phyloP scores from a whole-genome alignment of 2,329 filamentous ascomycete genomes.

The Grosmannia clavigera region DNA sequence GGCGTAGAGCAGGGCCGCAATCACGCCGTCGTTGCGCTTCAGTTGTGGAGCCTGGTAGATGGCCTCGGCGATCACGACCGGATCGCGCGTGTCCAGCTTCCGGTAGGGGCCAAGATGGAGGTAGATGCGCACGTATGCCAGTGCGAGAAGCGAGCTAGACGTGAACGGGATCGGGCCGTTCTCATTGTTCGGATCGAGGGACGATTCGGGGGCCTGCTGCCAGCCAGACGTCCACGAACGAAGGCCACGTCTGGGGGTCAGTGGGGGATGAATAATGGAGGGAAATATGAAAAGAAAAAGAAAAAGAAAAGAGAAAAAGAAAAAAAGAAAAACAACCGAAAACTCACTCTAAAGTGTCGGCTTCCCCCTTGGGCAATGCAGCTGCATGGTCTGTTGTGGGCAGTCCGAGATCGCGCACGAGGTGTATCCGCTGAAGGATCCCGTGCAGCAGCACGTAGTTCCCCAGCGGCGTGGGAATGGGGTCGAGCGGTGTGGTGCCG shows the following conservation, averaged over 20 bases:
- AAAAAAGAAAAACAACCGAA: not conserved
- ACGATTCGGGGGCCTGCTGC: slow-evolving; percentile 39
- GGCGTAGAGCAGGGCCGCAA: slow-evolving; percentile 38
- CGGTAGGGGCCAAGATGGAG: slow-evolving; percentile 32
- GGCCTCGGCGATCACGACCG: slow-evolving; percentile 30
- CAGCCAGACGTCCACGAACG: slow-evolving; percentile 35
- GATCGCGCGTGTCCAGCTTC: slow-evolving; percentile 32
- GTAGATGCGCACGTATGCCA: slow-evolving; percentile 18
- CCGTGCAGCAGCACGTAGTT: slow-evolving; percentile 42
- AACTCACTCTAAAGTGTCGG: not conserved
- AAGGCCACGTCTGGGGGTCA: slow-evolving; percentile 24
- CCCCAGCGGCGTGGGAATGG: slow-evolving; percentile 20
- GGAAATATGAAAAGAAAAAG: not conserved
- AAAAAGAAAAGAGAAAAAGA: not conserved
- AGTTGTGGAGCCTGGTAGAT: slow-evolving; percentile 28
- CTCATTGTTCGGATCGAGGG: slow-evolving; percentile 38
- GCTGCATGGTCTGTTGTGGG: slow-evolving; percentile 14
- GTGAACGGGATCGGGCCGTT: slow-evolving; percentile 40
- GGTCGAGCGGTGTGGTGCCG: slow-evolving; percentile 21
- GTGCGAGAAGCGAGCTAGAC: slow-evolving; percentile 21
- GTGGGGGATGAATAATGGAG: not conserved
- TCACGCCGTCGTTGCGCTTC: slow-evolving; percentile 29
- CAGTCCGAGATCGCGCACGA: slow-evolving; percentile 22
- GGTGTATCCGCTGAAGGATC: slow-evolving; percentile 40
- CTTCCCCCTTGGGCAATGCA: slow-evolving; percentile 2